Conservation (phyloP, 2,329 filamentous ascomycete genomes). For the Fusarium citri region DNA sequence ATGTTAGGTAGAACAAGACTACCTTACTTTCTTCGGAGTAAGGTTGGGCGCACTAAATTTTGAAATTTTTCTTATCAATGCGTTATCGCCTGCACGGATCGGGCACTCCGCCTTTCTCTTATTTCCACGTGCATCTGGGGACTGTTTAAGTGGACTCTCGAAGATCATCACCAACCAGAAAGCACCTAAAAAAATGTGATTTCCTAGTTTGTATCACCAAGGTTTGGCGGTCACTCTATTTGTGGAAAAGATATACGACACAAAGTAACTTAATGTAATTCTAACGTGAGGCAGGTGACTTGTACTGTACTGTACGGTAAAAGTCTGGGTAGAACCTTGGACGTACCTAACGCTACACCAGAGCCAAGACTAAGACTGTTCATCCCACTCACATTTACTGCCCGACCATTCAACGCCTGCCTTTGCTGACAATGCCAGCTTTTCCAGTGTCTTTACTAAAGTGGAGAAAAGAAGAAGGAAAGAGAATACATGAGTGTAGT, state of each 20-base stretch:
- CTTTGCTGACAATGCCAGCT: slow-evolving; percentile 20
- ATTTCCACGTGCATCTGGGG: slow-evolving; percentile 43
- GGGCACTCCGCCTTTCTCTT: slow-evolving; percentile 24
- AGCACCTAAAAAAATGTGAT: neutral
- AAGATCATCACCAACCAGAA: slow-evolving; percentile 1
- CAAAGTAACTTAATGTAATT: neutral
- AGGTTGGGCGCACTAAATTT: slow-evolving; percentile 36
- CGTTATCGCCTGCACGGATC: slow-evolving; percentile 26
- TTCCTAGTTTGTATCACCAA: neutral
- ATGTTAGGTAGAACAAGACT: slow-evolving; percentile 28
- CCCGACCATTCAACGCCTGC: slow-evolving; percentile 23
- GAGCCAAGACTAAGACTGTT: slow-evolving; percentile 9
- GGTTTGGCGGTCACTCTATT: neutral
- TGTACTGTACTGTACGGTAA: neutral
- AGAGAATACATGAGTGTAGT: slow-evolving; percentile 26
- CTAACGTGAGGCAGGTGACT: slow-evolving; percentile 13
- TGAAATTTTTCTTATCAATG: slow-evolving; percentile 38
- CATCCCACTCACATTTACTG: slow-evolving; percentile 1
- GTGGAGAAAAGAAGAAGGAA: slow-evolving; percentile 2
- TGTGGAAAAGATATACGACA: neutral
- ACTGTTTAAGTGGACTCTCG: slow-evolving; percentile 24
- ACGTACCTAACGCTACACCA: slow-evolving; percentile 21
- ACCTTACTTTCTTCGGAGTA: slow-evolving; percentile 26
- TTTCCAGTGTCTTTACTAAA: slow-evolving; percentile 25
- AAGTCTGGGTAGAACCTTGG: slow-evolving; percentile 22